A percentile compares a stretch with the other conserved stretches of the same genome.
Conservation (phyloP, 495 filamentous ascomycete species). For the Penicillium macrosclerotiorum region DNA sequence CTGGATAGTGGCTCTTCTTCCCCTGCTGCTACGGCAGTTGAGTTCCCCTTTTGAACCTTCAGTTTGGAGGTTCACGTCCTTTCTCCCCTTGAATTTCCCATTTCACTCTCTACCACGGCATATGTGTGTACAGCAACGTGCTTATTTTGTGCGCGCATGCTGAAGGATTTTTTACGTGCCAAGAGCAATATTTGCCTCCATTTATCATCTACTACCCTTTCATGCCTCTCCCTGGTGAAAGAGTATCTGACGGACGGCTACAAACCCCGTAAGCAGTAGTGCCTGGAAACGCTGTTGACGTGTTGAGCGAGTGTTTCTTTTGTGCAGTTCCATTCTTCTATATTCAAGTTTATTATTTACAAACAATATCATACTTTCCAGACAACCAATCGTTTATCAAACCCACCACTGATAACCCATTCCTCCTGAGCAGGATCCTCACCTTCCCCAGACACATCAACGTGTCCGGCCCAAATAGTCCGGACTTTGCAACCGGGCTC, state of each 20-base stretch:
- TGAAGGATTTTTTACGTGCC: slow-evolving; percentile 99
- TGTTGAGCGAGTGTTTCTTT: too few species aligned
- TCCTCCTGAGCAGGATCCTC: slow-evolving; percentile 39
- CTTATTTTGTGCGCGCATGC: slow-evolving; percentile 72
- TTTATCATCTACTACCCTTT: slow-evolving; percentile 87
- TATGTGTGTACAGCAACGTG: slow-evolving; percentile 99
- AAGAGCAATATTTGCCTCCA: slow-evolving; percentile 65
- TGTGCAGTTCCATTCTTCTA: background rate
- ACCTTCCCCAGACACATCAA: slow-evolving; percentile 32
- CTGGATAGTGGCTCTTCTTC: background rate
- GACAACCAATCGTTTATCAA: slow-evolving; percentile 62
- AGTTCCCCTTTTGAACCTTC: too few species aligned
- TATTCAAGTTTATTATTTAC: background rate
- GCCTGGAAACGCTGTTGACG: too few species aligned
- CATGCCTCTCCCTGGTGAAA: slow-evolving; percentile 53
- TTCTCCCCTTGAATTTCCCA: background rate
- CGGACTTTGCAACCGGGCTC: slow-evolving; percentile 61
- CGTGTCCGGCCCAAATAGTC: slow-evolving; percentile 60
- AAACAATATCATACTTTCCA: slow-evolving; percentile 44
- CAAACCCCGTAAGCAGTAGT: slow-evolving; percentile 44
- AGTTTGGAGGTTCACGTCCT: slow-evolving; percentile 11
- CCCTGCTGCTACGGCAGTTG: too few species aligned
- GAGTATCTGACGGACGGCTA: slow-evolving; percentile 88
- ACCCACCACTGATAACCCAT: slow-evolving; percentile 65
- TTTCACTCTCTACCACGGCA: slow-evolving; percentile 58